Percentiles rank a stretch among this genome's conserved stretches.
phyloP scores from a whole-genome alignment of 768 basidiomycete species.

The Lactarius evosmus region DNA sequence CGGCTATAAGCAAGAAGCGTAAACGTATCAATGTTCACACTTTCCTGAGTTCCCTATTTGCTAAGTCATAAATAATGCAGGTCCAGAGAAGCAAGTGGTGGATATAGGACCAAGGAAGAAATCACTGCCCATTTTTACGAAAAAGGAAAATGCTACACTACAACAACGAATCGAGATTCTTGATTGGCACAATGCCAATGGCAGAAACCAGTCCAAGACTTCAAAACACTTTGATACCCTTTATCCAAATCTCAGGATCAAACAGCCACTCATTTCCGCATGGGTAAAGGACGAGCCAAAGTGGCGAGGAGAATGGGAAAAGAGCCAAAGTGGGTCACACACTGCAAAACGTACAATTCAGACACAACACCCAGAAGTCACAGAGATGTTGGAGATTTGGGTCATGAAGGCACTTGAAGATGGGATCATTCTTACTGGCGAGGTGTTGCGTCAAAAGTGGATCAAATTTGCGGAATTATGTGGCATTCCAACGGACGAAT shows the following conservation, averaged over 20 bases:
- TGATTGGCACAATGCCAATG: conserved; percentile 1
- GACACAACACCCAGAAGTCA: not conserved
- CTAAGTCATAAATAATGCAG: not conserved
- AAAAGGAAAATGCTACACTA: not conserved
- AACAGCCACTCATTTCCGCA: not conserved
- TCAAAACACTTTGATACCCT: not conserved
- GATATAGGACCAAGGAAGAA: not conserved
- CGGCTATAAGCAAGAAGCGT: not conserved
- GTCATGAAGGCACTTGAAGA: not conserved
- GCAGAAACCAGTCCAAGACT: not conserved
- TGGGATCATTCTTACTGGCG: not conserved
- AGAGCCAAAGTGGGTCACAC: too few species aligned
- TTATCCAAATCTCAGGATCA: not conserved
- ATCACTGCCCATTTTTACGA: not conserved
- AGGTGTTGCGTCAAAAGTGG: not conserved
- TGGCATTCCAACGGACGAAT: not conserved
- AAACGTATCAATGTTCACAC: not conserved
- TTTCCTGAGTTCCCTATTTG: too few species aligned
- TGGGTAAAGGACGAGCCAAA: not conserved
- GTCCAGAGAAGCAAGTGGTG: not conserved
- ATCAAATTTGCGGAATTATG: not conserved
- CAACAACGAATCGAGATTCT: not conserved
- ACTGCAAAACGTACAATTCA: not conserved
- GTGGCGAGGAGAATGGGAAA: not conserved
- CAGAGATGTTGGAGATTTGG: conserved; percentile 1